These are phyloP conservation scores for Trichoderma sp. DNA, from an alignment of 2,329 filamentous ascomycete genomes.

Conservation along the genomic window DNA sequence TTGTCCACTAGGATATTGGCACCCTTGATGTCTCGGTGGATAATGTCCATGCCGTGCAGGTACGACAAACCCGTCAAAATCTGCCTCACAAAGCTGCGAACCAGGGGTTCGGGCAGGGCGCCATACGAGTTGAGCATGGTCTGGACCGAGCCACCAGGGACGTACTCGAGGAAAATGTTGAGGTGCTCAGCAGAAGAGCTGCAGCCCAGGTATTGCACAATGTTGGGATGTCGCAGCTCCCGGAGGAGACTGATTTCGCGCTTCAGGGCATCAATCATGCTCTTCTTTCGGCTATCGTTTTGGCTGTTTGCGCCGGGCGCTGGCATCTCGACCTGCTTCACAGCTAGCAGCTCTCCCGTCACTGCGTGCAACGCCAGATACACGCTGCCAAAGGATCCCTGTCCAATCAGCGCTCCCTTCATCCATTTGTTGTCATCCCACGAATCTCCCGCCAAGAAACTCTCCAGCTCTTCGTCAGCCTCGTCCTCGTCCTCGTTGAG, in stretches of 20 bases:
- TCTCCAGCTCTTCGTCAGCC: constrained; percentile 81
- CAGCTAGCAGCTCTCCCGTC: constrained; percentile 94
- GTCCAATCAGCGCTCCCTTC: constrained; percentile 95
- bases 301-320: constrained; percentile 73
- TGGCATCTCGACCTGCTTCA: constrained; percentile 95
- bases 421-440: constrained; percentile 99
- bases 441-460: constrained; percentile 87
- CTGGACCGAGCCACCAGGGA: constrained; percentile 93
- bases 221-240: constrained; percentile 92
- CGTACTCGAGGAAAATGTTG: constrained; percentile 99
- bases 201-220: constrained; percentile 96
- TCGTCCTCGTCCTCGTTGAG: constrained; percentile 90
- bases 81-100: constrained; percentile 94
- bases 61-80: constrained; percentile 92
- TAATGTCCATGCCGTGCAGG: constrained; percentile 90
- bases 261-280: constrained; percentile 96
- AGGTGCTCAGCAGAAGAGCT: constrained; percentile 87
- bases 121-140: constrained; percentile 99
- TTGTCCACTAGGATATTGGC: constrained; percentile 99
- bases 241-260: constrained; percentile 92
- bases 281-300: constrained; percentile 88
- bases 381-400: constrained; percentile 94
- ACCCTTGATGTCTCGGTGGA: constrained; percentile 98
- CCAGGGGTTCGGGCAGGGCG: constrained; percentile 85
- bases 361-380: constrained; percentile 94